Conservation (phyloP, 257 asterid genomes). For the Solanum sejunctum region DNA sequence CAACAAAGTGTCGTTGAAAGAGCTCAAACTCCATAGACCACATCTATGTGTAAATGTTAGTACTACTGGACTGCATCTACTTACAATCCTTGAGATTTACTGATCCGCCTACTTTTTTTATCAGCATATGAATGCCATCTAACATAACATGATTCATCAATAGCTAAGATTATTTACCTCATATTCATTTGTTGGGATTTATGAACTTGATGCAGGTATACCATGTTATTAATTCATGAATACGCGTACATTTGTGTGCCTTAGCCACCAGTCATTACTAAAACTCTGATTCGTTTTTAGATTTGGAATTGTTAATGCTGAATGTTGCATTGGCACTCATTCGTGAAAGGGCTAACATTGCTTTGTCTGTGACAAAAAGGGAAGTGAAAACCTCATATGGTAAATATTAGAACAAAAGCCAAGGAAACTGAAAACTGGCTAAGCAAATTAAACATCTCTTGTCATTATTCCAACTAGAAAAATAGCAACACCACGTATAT, state of each 20-base stretch:
- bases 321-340: not conserved
- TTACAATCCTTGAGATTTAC: not conserved
- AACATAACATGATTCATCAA: not conserved
- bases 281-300: not conserved
- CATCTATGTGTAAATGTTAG: not conserved
- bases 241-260: not conserved
- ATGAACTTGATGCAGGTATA: not conserved
- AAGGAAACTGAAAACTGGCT: not conserved
- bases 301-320: not conserved
- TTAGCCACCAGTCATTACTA: not conserved
- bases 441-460: not conserved
- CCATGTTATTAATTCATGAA: not conserved
- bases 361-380: not conserved
- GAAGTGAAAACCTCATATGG: not conserved
- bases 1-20: not conserved
- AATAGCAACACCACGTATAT: not conserved
- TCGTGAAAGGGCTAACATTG: not conserved
- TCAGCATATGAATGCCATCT: not conserved
- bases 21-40: not conserved
- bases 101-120: not conserved
- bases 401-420: not conserved
- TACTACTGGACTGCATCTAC: not conserved
- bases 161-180: not conserved
- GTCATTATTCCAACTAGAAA: not conserved
- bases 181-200: not conserved